Conservation (phyloP, 495 filamentous ascomycete genomes). For the Penicillium bovifimosum region DNA sequence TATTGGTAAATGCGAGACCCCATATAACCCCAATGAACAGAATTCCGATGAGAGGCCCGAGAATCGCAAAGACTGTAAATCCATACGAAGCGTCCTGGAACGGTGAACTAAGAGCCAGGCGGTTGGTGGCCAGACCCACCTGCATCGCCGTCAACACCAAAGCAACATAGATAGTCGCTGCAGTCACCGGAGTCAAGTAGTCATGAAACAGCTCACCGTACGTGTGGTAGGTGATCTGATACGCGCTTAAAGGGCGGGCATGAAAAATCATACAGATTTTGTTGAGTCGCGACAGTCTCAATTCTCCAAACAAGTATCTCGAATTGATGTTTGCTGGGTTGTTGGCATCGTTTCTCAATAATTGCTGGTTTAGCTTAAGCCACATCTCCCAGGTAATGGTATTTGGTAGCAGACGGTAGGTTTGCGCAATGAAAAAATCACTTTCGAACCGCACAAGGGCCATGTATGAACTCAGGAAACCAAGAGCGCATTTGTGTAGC, state of each 20-base stretch:
- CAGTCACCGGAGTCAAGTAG: conserved; percentile 42
- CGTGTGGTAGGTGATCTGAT: conserved; percentile 6
- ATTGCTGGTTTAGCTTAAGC: conserved; percentile 11
- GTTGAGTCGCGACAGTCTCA: conserved; percentile 28
- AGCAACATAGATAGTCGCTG: conserved; percentile 45
- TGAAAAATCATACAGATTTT: conserved; percentile 12
- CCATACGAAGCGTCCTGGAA: conserved; percentile 49
- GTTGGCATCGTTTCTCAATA: not conserved
- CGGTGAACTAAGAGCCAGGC: conserved; percentile 26
- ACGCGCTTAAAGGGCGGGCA: not conserved
- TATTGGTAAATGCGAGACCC: not conserved
- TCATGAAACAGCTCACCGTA: conserved; percentile 30
- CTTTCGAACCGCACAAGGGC: conserved; percentile 39
- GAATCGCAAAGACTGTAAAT: conserved; percentile 48
- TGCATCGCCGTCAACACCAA: conserved; percentile 55
- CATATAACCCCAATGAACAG: conserved; percentile 3
- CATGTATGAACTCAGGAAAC: conserved; percentile 41
- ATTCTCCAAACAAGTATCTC: conserved; percentile 44
- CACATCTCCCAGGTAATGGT: conserved; percentile 24
- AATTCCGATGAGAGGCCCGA: conserved; percentile 20
- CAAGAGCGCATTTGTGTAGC: conserved; percentile 25
- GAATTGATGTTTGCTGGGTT: conserved; percentile 21
- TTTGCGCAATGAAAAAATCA: conserved; percentile 36
- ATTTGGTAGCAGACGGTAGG: conserved; percentile 31
- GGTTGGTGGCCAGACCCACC: conserved; percentile 46